phyloP scores from a whole-genome alignment of 441 rosid genomes.

The California macrophylla region DNA sequence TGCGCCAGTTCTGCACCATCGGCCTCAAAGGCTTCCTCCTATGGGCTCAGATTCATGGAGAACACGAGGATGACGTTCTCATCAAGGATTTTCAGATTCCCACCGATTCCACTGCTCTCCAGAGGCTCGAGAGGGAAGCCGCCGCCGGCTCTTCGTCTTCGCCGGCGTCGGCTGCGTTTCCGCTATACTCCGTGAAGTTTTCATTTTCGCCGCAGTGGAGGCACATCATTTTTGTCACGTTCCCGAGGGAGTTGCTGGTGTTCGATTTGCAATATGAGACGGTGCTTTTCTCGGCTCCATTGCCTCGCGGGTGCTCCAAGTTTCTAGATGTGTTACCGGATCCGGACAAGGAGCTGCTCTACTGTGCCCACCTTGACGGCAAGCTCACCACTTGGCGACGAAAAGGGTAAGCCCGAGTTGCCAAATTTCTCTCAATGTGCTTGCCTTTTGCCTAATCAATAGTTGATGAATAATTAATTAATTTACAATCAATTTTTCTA shows the following conservation, averaged over 20 bases:
- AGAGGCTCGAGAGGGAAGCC: slow-evolving; percentile 62
- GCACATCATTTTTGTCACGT: slow-evolving; percentile 61
- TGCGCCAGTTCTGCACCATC: slow-evolving; percentile 67
- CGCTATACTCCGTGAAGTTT: slow-evolving; percentile 50
- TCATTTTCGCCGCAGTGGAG: slow-evolving; percentile 85
- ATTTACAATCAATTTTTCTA: too few species aligned
- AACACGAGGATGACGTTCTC: slow-evolving; percentile 46
- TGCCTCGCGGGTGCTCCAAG: slow-evolving; percentile 82
- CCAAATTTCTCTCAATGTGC: slow-evolving; percentile 29
- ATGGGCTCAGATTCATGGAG: slow-evolving; percentile 61
- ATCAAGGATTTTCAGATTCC: slow-evolving; percentile 47
- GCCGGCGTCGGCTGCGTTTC: slow-evolving; percentile 72
- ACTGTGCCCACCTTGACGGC: slow-evolving; percentile 84
- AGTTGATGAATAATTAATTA: not conserved
- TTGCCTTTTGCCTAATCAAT: too few species aligned
- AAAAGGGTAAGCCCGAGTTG: slow-evolving; percentile 52
- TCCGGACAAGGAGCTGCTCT: slow-evolving; percentile 63
- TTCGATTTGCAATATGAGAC: slow-evolving; percentile 84
- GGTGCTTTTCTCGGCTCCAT: slow-evolving; percentile 40
- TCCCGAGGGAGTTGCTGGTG: slow-evolving; percentile 81
- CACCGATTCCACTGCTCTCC: slow-evolving; percentile 52
- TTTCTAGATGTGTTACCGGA: slow-evolving; percentile 81
- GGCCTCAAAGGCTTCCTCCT: slow-evolving; percentile 69
- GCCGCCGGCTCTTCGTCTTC: slow-evolving; percentile 31
- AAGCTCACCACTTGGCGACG: slow-evolving; percentile 87